Evolutionary conservation across 176 grass and related monocot genomes (phyloP).

Genomic region (Pharus latifolius): DNA sequence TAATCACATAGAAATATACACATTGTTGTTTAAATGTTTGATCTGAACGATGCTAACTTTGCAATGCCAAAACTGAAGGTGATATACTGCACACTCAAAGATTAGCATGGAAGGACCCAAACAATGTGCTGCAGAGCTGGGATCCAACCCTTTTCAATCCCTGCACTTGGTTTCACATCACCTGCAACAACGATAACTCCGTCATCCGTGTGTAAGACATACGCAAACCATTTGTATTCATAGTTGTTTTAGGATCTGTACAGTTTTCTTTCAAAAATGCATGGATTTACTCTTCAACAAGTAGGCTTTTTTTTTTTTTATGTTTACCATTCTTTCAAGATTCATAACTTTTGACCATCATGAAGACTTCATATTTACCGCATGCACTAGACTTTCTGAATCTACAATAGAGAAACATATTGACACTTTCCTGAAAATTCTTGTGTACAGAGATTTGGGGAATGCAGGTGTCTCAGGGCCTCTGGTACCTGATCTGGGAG

Average conservation of each 20-base stretch:
- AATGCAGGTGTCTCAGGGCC: conserved; percentile 22
- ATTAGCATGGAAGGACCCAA: conserved; percentile 15
- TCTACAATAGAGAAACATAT: background rate
- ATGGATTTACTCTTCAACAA: background rate
- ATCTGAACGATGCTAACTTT: background rate
- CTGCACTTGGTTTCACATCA: conserved; percentile 34
- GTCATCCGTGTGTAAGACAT: conserved; percentile 27
- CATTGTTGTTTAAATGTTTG: too few relatives aligned
- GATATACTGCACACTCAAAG: conserved; percentile 35
- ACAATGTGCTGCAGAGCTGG: conserved; percentile 30
- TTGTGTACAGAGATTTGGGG: conserved; percentile 30
- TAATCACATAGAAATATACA: too few relatives aligned
- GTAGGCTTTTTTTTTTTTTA: background rate
- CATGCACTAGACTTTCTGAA: background rate
- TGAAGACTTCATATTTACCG: background rate
- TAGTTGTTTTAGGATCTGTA: background rate
- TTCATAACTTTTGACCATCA: background rate
- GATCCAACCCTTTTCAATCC: conserved; percentile 36
- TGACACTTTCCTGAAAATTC: background rate
- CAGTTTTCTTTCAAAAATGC: background rate
- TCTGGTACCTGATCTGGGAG: conserved; percentile 30
- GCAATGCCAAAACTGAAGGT: conserved; percentile 5
- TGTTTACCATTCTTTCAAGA: background rate
- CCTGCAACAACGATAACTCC: conserved; percentile 21
- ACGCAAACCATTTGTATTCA: too few relatives aligned